Evolutionary conservation across 78 protist species (phyloP), one percentile per base, ranked within the genome.

Genomic region (slime mould (Dictyostelium discoideum)): DNA sequence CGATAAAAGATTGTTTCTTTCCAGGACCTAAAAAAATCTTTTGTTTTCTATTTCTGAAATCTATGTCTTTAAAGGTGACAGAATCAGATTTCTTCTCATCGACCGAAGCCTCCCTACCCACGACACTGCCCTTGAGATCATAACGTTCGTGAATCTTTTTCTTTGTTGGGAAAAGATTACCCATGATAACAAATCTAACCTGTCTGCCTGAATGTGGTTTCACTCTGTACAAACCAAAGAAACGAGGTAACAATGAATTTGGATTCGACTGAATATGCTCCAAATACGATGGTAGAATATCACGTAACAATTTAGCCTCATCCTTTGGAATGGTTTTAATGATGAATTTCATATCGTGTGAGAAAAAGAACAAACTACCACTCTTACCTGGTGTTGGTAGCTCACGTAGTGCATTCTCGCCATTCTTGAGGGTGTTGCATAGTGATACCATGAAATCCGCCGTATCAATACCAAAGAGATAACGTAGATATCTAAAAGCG

Each of bases 371-470:
- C n/a, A 95, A 90, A 18, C 98, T 54, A 8, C 98, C 97, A 26
- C 93, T 67, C 69, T 98, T 98, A 3, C 99, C 99, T 5, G 99
- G 98, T 24, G 98, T 97, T 29, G 97, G 85, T n/a, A 98, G 83
- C 40, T 92, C 97, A 11, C 96, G 37, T 32, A 88, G 46, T 24
- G 92, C 85, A 72, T 90, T 86, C 18, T 83, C 88, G 1, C 92
- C 86, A 57, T 87, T 92, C 37, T 86, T 86, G 7, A 63, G 16
- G 20, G 97, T 87, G 42, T 86, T 85, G 13, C 92, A 84, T 5
- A 85, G 76, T 44, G 93, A 85, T 32, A 95, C 97, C 74, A 95
- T 65, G 42, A 90, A 95, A n/a, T 90, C 97, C 5, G 89, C 86
- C 8, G 77, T 93, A 57, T 95, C 97, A 20, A 95, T 87, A 22